Conservation (phyloP, 2,329 filamentous ascomycete genomes). For the Colletotrichum spaethianum region DNA sequence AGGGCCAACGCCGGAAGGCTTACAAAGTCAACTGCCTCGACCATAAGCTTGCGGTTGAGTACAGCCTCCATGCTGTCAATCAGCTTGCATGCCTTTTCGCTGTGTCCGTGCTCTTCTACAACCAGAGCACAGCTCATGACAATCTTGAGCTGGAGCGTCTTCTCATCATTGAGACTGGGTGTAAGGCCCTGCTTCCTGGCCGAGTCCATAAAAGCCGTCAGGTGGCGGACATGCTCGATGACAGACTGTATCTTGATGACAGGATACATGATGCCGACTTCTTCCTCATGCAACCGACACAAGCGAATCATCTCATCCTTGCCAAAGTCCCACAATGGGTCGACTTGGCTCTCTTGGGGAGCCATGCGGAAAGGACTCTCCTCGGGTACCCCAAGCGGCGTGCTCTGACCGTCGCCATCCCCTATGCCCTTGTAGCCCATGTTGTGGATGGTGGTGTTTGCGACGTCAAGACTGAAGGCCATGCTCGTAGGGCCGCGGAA, state of each 20-base stretch:
- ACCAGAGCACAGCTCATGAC: constrained; percentile 84
- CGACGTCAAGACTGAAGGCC: constrained; percentile 87
- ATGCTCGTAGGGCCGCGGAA: constrained; percentile 91
- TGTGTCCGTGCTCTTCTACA: constrained; percentile 84
- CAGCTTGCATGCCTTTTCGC: constrained; percentile 78
- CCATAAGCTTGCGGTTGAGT: constrained; percentile 76
- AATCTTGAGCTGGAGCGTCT: constrained; percentile 83
- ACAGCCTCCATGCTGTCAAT: constrained; percentile 83
- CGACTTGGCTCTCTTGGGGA: constrained; percentile 54
- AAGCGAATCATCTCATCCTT: constrained; percentile 86
- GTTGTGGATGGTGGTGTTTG: constrained; percentile 87
- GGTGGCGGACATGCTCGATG: constrained; percentile 76
- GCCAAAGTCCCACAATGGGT: constrained; percentile 85
- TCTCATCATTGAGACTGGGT: constrained; percentile 62
- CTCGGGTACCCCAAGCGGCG: constrained; percentile 39
- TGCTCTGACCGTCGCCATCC: constrained; percentile 73
- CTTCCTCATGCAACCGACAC: constrained; percentile 87
- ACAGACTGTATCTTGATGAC: constrained; percentile 82
- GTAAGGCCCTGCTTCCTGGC: constrained; percentile 52
- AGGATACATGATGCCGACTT: constrained; percentile 94
- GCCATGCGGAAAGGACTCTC: constrained; percentile 29
- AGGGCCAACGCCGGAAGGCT: constrained; percentile 67
- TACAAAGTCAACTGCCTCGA: constrained; percentile 62
- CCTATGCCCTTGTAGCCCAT: constrained; percentile 85
- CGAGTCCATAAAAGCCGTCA: constrained; percentile 80